These are phyloP conservation scores for Botrytis elliptica DNA, from an alignment of 2,329 filamentous ascomycete genomes.

Conservation along the genomic window DNA sequence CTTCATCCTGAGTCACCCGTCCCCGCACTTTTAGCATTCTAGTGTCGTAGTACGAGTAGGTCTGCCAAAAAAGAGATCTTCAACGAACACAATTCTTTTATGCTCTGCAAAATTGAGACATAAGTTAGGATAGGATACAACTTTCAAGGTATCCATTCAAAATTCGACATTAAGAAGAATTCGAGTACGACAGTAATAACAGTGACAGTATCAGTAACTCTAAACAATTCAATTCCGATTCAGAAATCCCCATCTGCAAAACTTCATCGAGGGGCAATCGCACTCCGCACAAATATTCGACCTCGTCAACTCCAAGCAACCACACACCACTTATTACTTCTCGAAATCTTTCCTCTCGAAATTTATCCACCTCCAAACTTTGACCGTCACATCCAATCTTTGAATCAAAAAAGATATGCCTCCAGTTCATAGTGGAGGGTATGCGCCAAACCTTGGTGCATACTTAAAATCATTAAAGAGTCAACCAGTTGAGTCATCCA, in stretches of 20 bases:
- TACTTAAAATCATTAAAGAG: slow-evolving; percentile 78
- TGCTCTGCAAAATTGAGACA: background rate
- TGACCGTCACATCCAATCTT: background rate
- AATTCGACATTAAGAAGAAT: background rate
- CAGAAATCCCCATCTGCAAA: background rate
- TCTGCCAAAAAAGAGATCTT: background rate
- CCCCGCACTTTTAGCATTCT: background rate
- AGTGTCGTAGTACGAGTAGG: background rate
- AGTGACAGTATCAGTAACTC: background rate
- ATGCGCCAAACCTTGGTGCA: slow-evolving; percentile 72
- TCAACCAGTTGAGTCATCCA: slow-evolving; percentile 73
- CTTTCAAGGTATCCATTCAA: background rate
- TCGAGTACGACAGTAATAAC: background rate
- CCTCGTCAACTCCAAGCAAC: background rate
- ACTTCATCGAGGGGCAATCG: background rate
- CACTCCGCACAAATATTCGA: background rate
- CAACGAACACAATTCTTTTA: background rate
- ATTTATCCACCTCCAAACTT: background rate
- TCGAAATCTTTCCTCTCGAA: background rate
- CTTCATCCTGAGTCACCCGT: background rate
- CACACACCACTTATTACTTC: background rate
- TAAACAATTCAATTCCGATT: background rate
- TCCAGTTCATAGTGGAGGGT: slow-evolving; percentile 40
- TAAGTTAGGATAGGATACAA: background rate
- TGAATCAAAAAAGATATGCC: background rate